Percentiles rank a stretch among this genome's conserved stretches.
phyloP scores from a whole-genome alignment of 306 rosid species.

The Dalbergia cultrata region DNA sequence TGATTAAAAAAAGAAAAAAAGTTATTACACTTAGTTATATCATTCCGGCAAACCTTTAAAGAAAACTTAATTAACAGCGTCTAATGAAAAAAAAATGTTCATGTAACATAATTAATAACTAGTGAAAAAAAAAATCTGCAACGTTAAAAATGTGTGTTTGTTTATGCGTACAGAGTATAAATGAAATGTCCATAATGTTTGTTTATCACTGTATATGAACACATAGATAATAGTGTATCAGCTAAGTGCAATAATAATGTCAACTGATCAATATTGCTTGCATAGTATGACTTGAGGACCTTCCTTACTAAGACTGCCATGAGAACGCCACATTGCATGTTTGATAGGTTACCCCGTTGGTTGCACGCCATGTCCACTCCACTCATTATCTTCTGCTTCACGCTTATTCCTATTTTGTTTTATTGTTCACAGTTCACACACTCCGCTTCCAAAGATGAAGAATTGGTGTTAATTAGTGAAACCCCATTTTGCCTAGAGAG shows the following conservation, averaged over 20 bases:
- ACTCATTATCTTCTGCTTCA: background rate
- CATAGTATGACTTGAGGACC: background rate
- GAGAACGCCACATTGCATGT: background rate
- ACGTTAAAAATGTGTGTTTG: background rate
- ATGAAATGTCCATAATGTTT: background rate
- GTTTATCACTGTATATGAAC: background rate
- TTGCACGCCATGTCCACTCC: background rate
- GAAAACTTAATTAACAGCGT: too few species aligned
- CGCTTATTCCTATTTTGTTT: background rate
- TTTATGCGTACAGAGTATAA: background rate
- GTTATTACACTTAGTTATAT: too few species aligned
- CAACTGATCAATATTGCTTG: background rate
- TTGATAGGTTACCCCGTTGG: background rate
- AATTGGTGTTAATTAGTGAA: background rate
- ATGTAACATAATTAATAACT: background rate
- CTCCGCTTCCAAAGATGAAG: background rate
- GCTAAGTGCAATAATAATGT: background rate
- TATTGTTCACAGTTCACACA: background rate
- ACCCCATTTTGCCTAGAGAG: background rate
- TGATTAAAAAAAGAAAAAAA: too few species aligned
- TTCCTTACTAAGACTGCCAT: background rate
- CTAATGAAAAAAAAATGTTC: background rate
- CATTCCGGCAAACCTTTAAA: too few species aligned
- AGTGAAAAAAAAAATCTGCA: background rate
- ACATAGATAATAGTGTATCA: background rate